Percentiles rank a stretch among this genome's conserved stretches.
These are phyloP conservation scores for Cordia subcordata DNA, from an alignment of 257 asterid genomes.

Conservation along the genomic window DNA sequence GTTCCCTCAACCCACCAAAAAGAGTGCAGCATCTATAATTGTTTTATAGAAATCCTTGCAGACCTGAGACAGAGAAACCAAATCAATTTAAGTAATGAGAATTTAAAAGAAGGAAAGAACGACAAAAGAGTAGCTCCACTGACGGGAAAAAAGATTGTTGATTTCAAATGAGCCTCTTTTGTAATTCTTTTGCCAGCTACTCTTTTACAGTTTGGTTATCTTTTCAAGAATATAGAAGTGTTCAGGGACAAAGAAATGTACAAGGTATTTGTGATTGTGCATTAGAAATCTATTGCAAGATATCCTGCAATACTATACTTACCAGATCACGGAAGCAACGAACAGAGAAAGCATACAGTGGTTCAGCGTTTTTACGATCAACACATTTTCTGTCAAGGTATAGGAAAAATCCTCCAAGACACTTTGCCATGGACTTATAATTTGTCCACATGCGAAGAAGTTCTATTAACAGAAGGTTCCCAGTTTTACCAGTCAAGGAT, in stretches of 20 bases:
- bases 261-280: too few species aligned
- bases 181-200: too few species aligned
- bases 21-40: constrained; percentile 17
- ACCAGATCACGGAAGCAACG: constrained; percentile 14
- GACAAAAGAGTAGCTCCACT: too few species aligned
- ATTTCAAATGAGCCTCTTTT: too few species aligned
- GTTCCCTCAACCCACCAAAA: constrained; percentile 3
- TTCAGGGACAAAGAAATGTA: too few species aligned
- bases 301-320: not conserved
- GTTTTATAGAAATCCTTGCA: constrained; percentile 13
- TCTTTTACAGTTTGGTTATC: too few species aligned
- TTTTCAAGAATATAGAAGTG: too few species aligned
- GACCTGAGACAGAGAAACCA: constrained; percentile 15
- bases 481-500: constrained; percentile 16
- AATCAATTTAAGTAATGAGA: not conserved
- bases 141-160: too few species aligned
- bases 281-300: too few species aligned
- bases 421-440: constrained; percentile 20
- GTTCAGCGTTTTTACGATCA: constrained; percentile 10
- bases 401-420: constrained; percentile 17
- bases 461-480: constrained; percentile 12
- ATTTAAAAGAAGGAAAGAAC: not conserved
- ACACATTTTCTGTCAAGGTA: constrained; percentile 15
- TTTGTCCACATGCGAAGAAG: constrained; percentile 15
- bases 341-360: constrained; percentile 15